phyloP scores from a whole-genome alignment of 371 early-diverging fungal genomes.

The Encephalitozoon hellem region DNA sequence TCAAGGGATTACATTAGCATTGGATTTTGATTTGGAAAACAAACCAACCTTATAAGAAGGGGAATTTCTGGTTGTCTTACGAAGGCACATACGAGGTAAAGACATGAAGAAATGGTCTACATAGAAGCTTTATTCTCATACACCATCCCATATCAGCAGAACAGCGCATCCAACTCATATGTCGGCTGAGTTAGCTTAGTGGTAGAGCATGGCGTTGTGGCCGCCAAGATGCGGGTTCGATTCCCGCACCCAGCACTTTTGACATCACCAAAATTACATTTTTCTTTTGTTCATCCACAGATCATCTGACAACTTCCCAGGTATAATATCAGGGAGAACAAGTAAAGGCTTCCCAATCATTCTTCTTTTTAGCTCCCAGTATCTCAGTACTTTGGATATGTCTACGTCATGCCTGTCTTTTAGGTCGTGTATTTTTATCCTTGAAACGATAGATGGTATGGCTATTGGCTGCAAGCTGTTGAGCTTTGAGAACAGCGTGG shows the following conservation, averaged over 20 bases:
- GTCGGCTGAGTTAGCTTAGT: constrained; percentile 46
- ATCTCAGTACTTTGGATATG: not conserved
- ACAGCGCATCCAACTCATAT: not conserved
- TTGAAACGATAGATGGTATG: not conserved
- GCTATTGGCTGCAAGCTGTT: not conserved
- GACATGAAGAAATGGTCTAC: not conserved
- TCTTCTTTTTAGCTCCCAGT: not conserved
- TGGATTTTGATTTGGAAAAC: not conserved
- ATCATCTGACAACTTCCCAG: not conserved
- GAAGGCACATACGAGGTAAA: too few species aligned
- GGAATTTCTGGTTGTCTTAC: not conserved
- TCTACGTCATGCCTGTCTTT: not conserved
- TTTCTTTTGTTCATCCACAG: not conserved
- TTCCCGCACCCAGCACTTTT: constrained; percentile 40
- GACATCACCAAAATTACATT: not conserved
- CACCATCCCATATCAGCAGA: not conserved
- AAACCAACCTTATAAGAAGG: not conserved
- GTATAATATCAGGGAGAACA: not conserved
- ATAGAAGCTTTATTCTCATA: not conserved
- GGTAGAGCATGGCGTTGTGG: constrained; percentile 51
- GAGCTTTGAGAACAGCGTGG: not conserved
- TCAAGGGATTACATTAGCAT: not conserved
- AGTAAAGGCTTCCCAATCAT: not conserved
- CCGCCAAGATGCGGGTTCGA: constrained; percentile 47
- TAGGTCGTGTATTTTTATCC: not conserved